Evolutionary conservation across 495 filamentous ascomycete genomes (phyloP).

Genomic region (Lasiosphaeriaceae sp.): DNA sequence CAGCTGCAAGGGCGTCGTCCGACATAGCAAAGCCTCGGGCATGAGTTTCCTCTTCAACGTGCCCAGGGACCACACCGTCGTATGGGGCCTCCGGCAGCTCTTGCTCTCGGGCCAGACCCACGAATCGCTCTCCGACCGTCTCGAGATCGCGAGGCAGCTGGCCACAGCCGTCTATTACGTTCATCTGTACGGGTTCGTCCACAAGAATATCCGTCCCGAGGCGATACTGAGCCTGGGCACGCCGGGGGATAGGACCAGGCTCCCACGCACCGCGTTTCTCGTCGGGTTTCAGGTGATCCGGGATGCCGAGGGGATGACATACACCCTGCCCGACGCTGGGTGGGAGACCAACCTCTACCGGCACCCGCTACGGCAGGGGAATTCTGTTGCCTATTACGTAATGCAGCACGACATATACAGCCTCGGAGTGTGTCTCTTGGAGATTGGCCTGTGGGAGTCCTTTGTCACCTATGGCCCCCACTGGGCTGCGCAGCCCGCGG

Average conservation of each 20-base stretch:
- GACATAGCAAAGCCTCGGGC: not conserved
- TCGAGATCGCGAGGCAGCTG: constrained; percentile 38
- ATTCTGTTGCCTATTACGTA: constrained; percentile 36
- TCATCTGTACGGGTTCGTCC: constrained; percentile 49
- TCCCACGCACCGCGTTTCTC: constrained; percentile 28
- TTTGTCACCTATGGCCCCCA: constrained; percentile 33
- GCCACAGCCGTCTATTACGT: constrained; percentile 44
- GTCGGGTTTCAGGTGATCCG: constrained; percentile 51
- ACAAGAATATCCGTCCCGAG: constrained; percentile 57
- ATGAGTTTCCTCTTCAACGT: constrained; percentile 19
- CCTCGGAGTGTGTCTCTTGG: constrained; percentile 41
- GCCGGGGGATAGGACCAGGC: not conserved
- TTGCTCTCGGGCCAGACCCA: not conserved
- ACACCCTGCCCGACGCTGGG: constrained; percentile 31
- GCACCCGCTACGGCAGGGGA: constrained; percentile 52
- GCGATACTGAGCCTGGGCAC: constrained; percentile 40
- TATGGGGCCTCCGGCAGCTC: not conserved
- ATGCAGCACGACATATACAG: constrained; percentile 64
- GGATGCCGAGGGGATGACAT: constrained; percentile 30
- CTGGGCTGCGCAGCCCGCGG: not conserved
- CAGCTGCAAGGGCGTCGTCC: constrained; percentile 31
- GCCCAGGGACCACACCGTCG: not conserved
- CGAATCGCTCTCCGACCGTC: constrained; percentile 6
- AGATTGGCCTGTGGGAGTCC: constrained; percentile 58
- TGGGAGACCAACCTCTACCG: constrained; percentile 55